Percentiles rank a stretch among this genome's conserved stretches.
These are phyloP conservation scores for Physcomitrellopsis africana DNA, from an alignment of 225 moss, liverwort and hornwort genomes.

Conservation along the genomic window DNA sequence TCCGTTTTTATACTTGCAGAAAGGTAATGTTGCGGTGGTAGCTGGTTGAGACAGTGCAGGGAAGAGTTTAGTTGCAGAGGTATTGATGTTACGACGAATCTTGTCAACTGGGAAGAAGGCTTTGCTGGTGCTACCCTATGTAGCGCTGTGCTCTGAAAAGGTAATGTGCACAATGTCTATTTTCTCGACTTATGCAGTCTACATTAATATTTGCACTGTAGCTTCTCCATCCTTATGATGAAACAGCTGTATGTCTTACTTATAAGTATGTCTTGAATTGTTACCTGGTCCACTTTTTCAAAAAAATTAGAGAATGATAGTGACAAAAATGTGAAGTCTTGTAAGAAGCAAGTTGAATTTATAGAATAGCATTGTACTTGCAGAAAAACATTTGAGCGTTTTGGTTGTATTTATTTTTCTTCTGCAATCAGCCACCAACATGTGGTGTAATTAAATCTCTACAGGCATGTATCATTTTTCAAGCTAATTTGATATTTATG, in stretches of 20 bases:
- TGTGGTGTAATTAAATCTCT: background rate
- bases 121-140: conserved; percentile 88
- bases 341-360: background rate
- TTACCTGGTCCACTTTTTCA: background rate
- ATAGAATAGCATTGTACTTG: background rate
- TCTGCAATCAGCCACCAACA: conserved; percentile 7
- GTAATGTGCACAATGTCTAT: conserved; percentile 33
- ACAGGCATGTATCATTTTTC: background rate
- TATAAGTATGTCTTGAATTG: background rate
- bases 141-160: conserved; percentile 95
- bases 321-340: conserved; percentile 15
- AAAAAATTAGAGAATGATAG: background rate
- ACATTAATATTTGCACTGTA: background rate
- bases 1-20: conserved; percentile 32
- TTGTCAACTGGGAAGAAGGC: conserved; percentile 82
- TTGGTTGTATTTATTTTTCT: conserved; percentile 14
- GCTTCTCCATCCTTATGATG: background rate
- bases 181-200: conserved; percentile 10
- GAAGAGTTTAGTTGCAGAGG: conserved; percentile 95
- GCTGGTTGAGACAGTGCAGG: conserved; percentile 79
- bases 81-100: conserved; percentile 82
- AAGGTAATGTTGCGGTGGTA: conserved; percentile 49
- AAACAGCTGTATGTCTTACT: background rate
- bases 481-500: conserved; percentile 25
- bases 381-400: background rate